Base-by-base conservation (phyloP, 352 stramenopile species). In the Phytophthora cactorum region DNA sequence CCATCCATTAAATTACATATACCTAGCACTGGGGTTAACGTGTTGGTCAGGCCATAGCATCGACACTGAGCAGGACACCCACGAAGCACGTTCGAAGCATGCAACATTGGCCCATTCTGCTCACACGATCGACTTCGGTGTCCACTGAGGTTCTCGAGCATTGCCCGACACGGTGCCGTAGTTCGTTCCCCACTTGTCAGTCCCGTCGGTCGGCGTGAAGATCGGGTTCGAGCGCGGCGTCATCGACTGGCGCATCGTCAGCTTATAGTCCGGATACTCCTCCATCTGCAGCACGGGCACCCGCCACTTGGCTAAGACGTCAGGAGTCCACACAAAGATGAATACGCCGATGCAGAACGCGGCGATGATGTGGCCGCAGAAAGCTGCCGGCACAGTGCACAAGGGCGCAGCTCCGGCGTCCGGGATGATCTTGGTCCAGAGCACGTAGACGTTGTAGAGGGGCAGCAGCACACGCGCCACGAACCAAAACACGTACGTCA, bases 271-370 rank as follows among this genome's bases (percentile, higher is more conserved):
- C 31, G 77, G 68, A 65, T 92, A 92, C 56, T 92, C 82, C n/a
- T 91, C 82, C 46, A 92, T 83, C 46, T 84, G 68, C 50, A 88
- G 56, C 27, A 92, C 81, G 0, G 81, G 84, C 25, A 81, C 67
- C 29, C 86, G 66, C 82, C 83, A 93, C 68, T 90, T 89, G 49
- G 83, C 83, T n/a, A 93, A 53, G 56, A 93, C 75, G 36, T 92
- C 88, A 8, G 88, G 88, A 5, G 88, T 95, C 84, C 86, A 93
- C 8, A 93, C 84, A 54, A 93, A 92, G 29, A 93, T 60, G 54
- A 95, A 93, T 1, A 93, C 85, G 17, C 85, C 86, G 28, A 95
- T 74, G 59, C 88, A 95, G 52, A 95, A 95, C 25, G 79, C 74
- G 11, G 79, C 79, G 49, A 95, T 95, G 69, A 95, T 67, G 59